Evolutionary conservation across 2,329 filamentous ascomycete genomes (phyloP).

Genomic region (Penicillium sp.): DNA sequence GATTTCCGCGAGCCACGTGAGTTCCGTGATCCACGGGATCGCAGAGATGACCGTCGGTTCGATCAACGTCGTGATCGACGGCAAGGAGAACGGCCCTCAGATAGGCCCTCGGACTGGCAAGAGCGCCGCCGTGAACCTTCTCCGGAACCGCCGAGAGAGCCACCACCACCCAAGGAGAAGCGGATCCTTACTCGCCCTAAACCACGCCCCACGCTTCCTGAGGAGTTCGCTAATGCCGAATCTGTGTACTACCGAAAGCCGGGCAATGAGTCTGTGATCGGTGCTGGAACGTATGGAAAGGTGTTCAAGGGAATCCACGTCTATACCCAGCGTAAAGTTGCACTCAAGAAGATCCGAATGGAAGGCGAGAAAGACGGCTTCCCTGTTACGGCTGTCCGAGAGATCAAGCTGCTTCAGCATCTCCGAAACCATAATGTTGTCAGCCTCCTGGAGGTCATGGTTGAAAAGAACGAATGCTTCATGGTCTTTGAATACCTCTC

Average conservation of each 20-base stretch:
- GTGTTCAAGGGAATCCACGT: constrained; percentile 88
- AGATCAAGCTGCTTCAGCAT: constrained; percentile 95
- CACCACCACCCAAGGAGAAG: constrained; percentile 61
- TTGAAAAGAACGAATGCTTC: constrained; percentile 97
- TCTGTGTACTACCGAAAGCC: constrained; percentile 95
- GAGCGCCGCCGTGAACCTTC: constrained; percentile 53
- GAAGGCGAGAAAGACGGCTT: constrained; percentile 99
- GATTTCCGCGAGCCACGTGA: constrained; percentile 34
- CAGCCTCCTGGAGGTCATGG: constrained; percentile 94
- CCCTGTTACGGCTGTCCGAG: constrained; percentile 91
- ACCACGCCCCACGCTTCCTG: constrained; percentile 66
- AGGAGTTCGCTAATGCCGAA: constrained; percentile 73
- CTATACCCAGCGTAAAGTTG: constrained; percentile 74
- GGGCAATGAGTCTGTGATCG: constrained; percentile 95
- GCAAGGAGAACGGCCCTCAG: constrained; percentile 25
- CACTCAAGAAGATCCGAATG: constrained; percentile 98
- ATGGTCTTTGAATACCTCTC: constrained; percentile 99
- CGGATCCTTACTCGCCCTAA: constrained; percentile 70
- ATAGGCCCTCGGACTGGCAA: constrained; percentile 35
- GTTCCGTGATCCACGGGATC: constrained; percentile 32
- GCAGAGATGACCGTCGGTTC: constrained; percentile 43
- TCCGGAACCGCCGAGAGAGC: constrained; percentile 37
- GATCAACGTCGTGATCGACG: constrained; percentile 43
- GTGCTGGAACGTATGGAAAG: constrained; percentile 92
- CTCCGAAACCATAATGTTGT: constrained; percentile 86